Base-by-base conservation (phyloP, 768 basidiomycete species). In the Tremella mesenterica region DNA sequence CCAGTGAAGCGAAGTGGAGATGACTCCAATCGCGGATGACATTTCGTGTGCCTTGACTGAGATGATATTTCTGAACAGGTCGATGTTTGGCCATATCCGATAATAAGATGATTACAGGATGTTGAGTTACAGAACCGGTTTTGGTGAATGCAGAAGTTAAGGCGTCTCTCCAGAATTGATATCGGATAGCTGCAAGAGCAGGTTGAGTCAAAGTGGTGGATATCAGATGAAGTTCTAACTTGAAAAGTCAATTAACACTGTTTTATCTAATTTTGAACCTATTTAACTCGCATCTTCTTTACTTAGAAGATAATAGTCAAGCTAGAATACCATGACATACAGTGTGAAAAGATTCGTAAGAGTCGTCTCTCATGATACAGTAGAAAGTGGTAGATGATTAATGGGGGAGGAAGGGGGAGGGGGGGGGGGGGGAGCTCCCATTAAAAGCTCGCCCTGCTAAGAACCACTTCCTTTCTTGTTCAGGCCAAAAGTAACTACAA, bases 91-190 rank as follows among this genome's bases (percentile, higher is more conserved):
- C 58, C 50, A 64, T 56, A 34, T 68, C 63, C 4, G 47, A 60
- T 18, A 73, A 52, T 23, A 67, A 53, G 16, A 69, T 50, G 12
- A 65, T 66, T 6, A 73, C 67, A 4, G 71, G 71, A 56, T 73
- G 71, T 41, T 73, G 66, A 8, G 71, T 69, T 26, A 71, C 43
- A 2, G 43, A 44, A 14, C 34, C 30, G 16, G 28, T 50, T 20
- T 41, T 58, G 13, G 52, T 51, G 38, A 56, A 61, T 34, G 68
- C 67, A 1, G 59, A 51, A 20, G 63, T 68, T 25, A 73, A 39
- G 4, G 71, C 64, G 51, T 73, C 71, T 49, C 67, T 55, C 71
- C 71, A 73, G 59, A 73, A 73, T 43, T 73, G 71, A 51, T 68
- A 73, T 39, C 71, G 64, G 47, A 73, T 73, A 4, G 70, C 60